These are phyloP conservation scores for Diplodia corticola DNA, from an alignment of 2,329 filamentous ascomycete genomes.

Conservation along the genomic window DNA sequence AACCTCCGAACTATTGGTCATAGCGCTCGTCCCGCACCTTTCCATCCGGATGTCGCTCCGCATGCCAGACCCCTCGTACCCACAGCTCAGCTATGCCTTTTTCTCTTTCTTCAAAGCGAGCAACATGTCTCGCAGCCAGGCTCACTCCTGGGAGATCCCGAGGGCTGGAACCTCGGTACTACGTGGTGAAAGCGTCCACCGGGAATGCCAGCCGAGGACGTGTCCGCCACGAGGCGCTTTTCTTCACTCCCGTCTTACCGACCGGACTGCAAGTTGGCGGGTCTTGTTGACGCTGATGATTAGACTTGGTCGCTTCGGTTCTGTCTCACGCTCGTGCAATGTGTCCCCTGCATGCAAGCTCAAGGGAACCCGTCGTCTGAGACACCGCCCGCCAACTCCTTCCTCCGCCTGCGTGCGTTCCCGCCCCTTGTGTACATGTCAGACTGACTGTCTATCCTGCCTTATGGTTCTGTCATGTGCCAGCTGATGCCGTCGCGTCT, in stretches of 20 bases:
- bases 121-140: background rate
- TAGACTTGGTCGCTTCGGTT: background rate
- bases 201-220: background rate
- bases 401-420: background rate
- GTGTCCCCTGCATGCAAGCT: background rate
- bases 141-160: background rate
- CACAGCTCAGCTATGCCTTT: background rate
- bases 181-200: background rate
- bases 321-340: background rate
- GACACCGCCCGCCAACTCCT: background rate
- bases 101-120: background rate
- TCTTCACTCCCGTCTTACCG: background rate
- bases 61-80: background rate
- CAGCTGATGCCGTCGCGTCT: background rate
- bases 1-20: background rate
- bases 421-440: background rate
- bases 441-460: background rate
- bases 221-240: background rate
- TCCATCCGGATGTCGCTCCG: background rate
- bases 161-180: background rate
- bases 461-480: background rate
- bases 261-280: background rate
- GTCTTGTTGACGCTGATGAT: background rate
- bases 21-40: background rate
- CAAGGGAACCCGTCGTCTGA: background rate